These are phyloP conservation scores for Barnettozyma californica DNA, from an alignment of 805 yeast species.

Conservation along the genomic window DNA sequence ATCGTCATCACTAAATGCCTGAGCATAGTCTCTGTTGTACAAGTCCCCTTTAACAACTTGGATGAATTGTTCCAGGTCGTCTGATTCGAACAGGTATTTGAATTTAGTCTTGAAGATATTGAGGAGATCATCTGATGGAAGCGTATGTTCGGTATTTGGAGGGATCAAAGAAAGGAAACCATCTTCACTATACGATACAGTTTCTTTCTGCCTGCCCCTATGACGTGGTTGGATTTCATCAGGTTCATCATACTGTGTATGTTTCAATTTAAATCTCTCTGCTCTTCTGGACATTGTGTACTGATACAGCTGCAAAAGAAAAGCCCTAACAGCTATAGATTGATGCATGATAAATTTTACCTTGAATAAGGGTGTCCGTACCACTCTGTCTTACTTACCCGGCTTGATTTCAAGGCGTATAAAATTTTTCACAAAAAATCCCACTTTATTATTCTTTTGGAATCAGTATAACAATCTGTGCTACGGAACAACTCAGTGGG, in stretches of 20 bases:
- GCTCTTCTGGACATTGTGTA: constrained; percentile 22
- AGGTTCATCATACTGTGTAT: constrained; percentile 7
- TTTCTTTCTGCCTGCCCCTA: constrained; percentile 1
- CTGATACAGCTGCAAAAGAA: constrained; percentile 4
- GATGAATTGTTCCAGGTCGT: constrained; percentile 34
- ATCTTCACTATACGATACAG: neutral
- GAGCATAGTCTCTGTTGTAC: constrained; percentile 61
- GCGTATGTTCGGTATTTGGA: constrained; percentile 14
- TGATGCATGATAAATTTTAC: neutral
- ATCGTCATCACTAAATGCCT: constrained; percentile 60
- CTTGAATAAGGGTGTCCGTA: constrained; percentile 1
- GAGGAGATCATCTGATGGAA: constrained; percentile 21
- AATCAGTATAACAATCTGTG: constrained; percentile 44
- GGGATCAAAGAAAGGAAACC: constrained; percentile 13
- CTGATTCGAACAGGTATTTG: constrained; percentile 19
- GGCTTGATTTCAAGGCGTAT: neutral
- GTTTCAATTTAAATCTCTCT: constrained; percentile 15
- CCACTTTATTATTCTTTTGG: neutral
- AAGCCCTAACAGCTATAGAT: constrained; percentile 16
- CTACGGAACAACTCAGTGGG: constrained; percentile 39
- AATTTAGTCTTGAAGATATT: constrained; percentile 20
- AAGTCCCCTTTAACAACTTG: constrained; percentile 69
- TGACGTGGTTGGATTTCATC: neutral
- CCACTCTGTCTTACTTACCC: constrained; percentile 11
- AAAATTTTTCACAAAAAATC: constrained; percentile 11